These are phyloP conservation scores for Sordariomycetes sp. DNA, from an alignment of 2,329 filamentous ascomycete genomes.

Conservation along the genomic window DNA sequence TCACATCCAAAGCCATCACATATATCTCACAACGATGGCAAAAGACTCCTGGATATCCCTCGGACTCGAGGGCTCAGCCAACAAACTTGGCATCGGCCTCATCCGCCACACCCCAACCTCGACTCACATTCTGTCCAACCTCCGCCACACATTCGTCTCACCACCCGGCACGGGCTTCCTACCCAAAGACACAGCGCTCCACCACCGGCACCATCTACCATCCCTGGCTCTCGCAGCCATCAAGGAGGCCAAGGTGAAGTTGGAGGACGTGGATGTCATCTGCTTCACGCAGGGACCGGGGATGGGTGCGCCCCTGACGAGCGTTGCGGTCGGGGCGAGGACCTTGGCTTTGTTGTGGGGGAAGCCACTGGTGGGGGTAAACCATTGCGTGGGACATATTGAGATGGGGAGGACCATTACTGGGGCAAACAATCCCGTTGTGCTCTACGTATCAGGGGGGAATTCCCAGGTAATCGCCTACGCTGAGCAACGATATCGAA, in stretches of 20 bases:
- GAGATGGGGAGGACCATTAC: slow-evolving; percentile 97
- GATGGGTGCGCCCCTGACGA: slow-evolving; percentile 89
- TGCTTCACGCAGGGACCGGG: slow-evolving; percentile 94
- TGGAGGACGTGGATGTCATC: slow-evolving; percentile 73
- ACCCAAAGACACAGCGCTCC: slow-evolving; percentile 88
- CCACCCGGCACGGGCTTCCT: slow-evolving; percentile 92
- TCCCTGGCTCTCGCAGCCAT: slow-evolving; percentile 73
- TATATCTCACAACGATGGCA: no score
- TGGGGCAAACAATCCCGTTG: slow-evolving; percentile 81
- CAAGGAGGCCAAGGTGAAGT: slow-evolving; percentile 50
- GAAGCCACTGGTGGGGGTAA: slow-evolving; percentile 86
- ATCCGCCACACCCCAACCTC: slow-evolving; percentile 62
- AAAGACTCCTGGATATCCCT: slow-evolving; percentile 41
- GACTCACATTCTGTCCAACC: slow-evolving; percentile 73
- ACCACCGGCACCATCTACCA: slow-evolving; percentile 83
- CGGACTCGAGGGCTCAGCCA: slow-evolving; percentile 82
- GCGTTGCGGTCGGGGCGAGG: slow-evolving; percentile 77
- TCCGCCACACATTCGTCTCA: slow-evolving; percentile 87
- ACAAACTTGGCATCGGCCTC: slow-evolving; percentile 92
- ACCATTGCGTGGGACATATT: slow-evolving; percentile 97
- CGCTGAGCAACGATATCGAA: slow-evolving; percentile 86
- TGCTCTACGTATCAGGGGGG: slow-evolving; percentile 89
- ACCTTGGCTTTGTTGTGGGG: slow-evolving; percentile 77
- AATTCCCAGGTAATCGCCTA: slow-evolving; percentile 99
- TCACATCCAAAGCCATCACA: no score